Conservation (phyloP, 208 protist genomes). For the Novymonas esmeraldas region DNA sequence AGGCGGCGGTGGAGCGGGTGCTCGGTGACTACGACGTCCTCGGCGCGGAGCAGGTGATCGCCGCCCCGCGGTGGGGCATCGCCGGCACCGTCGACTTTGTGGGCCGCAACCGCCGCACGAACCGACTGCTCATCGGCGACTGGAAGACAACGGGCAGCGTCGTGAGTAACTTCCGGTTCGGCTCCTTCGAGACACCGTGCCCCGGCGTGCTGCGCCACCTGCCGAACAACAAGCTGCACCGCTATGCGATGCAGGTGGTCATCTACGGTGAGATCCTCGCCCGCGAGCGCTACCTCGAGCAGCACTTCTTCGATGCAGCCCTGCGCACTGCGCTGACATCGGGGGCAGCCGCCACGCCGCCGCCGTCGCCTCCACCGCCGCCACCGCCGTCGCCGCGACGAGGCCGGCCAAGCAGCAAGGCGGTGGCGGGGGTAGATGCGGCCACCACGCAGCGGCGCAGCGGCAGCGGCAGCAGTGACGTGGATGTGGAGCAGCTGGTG, state of each 20-base stretch:
- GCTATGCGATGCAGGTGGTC: slow-evolving; percentile 86
- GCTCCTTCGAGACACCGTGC: slow-evolving; percentile 72
- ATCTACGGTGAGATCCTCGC: slow-evolving; percentile 81
- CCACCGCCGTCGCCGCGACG: neutral
- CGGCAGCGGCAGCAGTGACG: no score
- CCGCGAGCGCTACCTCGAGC: slow-evolving; percentile 66
- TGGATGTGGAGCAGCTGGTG: slow-evolving; percentile 10
- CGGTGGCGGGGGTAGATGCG: neutral
- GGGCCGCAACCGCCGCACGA: slow-evolving; percentile 59
- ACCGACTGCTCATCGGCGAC: slow-evolving; percentile 78
- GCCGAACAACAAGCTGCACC: slow-evolving; percentile 83
- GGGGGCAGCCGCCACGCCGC: neutral
- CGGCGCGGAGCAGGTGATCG: slow-evolving; percentile 74
- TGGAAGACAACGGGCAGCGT: slow-evolving; percentile 89
- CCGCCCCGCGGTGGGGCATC: slow-evolving; percentile 61
- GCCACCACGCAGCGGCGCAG: neutral
- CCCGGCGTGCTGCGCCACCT: slow-evolving; percentile 75
- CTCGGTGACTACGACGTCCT: slow-evolving; percentile 59
- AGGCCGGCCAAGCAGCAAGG: neutral
- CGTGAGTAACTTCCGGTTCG: slow-evolving; percentile 80
- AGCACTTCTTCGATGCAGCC: slow-evolving; percentile 60
- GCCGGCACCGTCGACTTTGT: slow-evolving; percentile 87
- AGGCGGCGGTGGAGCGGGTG: slow-evolving; percentile 61
- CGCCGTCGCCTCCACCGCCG: neutral
- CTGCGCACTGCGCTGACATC: slow-evolving; percentile 31